phyloP scores from a whole-genome alignment of 2,329 filamentous ascomycete genomes.

The Ascochyta viciae-villosae region DNA sequence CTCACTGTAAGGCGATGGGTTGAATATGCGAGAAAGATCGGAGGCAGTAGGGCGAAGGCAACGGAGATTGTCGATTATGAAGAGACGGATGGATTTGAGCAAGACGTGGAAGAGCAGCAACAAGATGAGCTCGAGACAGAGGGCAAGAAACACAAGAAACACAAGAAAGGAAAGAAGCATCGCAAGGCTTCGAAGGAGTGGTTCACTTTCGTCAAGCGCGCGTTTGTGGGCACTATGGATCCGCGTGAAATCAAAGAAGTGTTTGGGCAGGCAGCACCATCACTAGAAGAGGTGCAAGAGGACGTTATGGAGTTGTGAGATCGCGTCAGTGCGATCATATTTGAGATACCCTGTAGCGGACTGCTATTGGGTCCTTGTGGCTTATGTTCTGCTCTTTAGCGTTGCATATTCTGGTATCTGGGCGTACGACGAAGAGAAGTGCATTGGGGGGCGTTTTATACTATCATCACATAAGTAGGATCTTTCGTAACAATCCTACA shows the following conservation, averaged over 20 bases:
- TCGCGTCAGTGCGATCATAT: neutral
- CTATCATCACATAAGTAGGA: neutral
- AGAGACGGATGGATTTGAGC: slow-evolving; percentile 33
- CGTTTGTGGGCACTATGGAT: slow-evolving; percentile 78
- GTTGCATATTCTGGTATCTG: slow-evolving; percentile 10
- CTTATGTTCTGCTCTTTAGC: slow-evolving; percentile 14
- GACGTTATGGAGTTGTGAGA: slow-evolving; percentile 31
- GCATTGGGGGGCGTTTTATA: slow-evolving; percentile 15
- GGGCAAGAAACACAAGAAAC: slow-evolving; percentile 56
- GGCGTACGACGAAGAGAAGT: neutral
- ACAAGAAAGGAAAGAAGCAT: slow-evolving; percentile 61
- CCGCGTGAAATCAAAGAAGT: slow-evolving; percentile 66
- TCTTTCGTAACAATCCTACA: neutral
- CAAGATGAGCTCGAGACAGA: slow-evolving; percentile 22
- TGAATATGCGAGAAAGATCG: slow-evolving; percentile 80
- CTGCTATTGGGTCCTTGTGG: neutral
- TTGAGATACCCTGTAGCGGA: neutral
- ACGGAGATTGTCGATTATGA: slow-evolving; percentile 18
- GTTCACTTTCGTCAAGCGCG: slow-evolving; percentile 77
- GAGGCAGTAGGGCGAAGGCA: slow-evolving; percentile 53
- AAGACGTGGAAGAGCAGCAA: slow-evolving; percentile 34
- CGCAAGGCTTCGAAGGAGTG: slow-evolving; percentile 68
- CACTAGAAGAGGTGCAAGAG: slow-evolving; percentile 8
- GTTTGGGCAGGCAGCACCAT: slow-evolving; percentile 23
- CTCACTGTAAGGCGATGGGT: slow-evolving; percentile 85